phyloP scores from a whole-genome alignment of 1,139 yeast species.

The Suhomyces bribrorum region DNA sequence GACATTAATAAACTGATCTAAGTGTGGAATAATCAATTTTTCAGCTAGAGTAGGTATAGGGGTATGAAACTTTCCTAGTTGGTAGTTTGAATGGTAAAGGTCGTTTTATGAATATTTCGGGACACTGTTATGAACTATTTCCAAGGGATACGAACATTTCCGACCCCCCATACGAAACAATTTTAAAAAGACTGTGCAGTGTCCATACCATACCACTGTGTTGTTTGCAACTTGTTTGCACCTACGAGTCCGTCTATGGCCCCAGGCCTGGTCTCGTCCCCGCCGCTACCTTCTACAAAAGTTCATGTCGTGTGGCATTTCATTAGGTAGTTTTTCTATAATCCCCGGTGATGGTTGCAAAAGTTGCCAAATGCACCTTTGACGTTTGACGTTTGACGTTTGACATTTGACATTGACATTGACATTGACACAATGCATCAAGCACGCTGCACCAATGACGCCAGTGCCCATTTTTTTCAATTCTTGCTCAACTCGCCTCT shows the following conservation, averaged over 20 bases:
- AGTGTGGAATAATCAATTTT: neutral
- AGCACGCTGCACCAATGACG: neutral
- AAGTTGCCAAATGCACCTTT: neutral
- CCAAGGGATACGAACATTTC: neutral
- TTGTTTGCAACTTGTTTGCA: too few species aligned
- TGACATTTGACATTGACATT: too few species aligned
- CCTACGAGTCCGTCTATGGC: too few species aligned
- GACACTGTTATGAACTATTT: neutral
- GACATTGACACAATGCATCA: too few species aligned
- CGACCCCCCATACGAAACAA: too few species aligned
- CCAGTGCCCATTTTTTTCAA: neutral
- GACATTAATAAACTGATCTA: neutral
- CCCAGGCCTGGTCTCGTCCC: too few species aligned
- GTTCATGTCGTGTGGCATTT: too few species aligned
- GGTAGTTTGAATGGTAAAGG: neutral
- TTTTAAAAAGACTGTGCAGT: too few species aligned
- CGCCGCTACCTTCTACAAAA: too few species aligned
- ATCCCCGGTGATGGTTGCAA: too few species aligned
- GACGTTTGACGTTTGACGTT: neutral
- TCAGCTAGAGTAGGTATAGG: neutral
- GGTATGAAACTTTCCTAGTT: neutral
- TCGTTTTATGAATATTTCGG: neutral
- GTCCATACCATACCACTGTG: too few species aligned
- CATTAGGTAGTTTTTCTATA: too few species aligned
- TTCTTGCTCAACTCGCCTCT: slow-evolving; percentile 22